phyloP scores from a whole-genome alignment of 106 monocot genomes.

The Narthecium ossifragum region DNA sequence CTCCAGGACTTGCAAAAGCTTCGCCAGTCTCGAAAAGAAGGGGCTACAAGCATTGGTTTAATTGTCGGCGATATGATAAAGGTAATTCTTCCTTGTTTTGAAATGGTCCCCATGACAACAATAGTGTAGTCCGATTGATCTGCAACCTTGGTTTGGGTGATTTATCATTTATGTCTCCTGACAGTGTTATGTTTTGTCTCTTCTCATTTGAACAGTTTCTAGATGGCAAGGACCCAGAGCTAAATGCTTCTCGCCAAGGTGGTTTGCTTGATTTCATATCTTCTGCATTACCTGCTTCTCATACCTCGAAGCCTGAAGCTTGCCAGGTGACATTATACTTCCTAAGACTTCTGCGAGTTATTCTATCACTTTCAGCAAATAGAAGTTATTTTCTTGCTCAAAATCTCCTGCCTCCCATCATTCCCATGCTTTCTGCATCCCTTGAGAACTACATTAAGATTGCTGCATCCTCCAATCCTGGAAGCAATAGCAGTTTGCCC shows the following conservation, averaged over 20 bases:
- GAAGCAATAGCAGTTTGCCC: conserved; percentile 24
- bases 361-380: conserved; percentile 70
- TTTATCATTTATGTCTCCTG: not conserved
- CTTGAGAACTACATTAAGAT: conserved; percentile 97
- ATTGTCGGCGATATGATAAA: conserved; percentile 80
- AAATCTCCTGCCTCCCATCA: conserved; percentile 94
- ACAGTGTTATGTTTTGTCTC: not conserved
- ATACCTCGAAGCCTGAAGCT: conserved; percentile 85
- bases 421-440: conserved; percentile 82
- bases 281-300: conserved; percentile 85
- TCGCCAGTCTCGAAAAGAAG: conserved; percentile 91
- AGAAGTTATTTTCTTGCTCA: conserved; percentile 84
- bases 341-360: conserved; percentile 54
- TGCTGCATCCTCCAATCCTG: conserved; percentile 73
- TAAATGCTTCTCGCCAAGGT: conserved; percentile 84
- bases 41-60: conserved; percentile 86
- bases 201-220: conserved; percentile 51
- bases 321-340: conserved; percentile 84
- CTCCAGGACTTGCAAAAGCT: conserved; percentile 88
- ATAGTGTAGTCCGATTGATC: no score
- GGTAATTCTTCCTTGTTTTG: conserved; percentile 28
- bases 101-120: no score
- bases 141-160: no score
- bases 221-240: conserved; percentile 84
- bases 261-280: conserved; percentile 92